phyloP scores from a whole-genome alignment of 73 alveolate species.

The Paramecium sexaurelia region DNA sequence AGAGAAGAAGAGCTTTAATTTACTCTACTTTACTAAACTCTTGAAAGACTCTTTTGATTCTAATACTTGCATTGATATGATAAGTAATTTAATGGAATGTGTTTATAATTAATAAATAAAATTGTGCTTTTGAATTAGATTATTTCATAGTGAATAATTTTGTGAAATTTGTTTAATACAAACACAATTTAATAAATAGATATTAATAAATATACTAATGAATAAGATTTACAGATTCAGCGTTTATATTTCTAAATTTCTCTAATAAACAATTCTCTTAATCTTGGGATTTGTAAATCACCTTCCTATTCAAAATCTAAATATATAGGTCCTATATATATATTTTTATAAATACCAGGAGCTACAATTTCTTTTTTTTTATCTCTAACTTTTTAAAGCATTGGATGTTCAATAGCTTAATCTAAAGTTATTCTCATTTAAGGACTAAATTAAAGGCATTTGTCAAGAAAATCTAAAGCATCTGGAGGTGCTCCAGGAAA shows the following conservation, averaged over 20 bases:
- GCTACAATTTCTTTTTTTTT: slow-evolving; percentile 66
- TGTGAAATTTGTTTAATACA: too few species aligned
- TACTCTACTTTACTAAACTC: not conserved
- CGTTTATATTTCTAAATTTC: slow-evolving; percentile 66
- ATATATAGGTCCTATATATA: slow-evolving; percentile 53
- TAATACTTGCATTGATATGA: not conserved
- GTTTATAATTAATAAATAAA: not conserved
- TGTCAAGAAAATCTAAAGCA: slow-evolving; percentile 80
- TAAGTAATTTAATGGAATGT: not conserved
- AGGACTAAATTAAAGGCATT: slow-evolving; percentile 87
- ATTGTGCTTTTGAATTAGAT: not conserved
- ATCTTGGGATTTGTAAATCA: slow-evolving; percentile 66
- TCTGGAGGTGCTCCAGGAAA: slow-evolving; percentile 84
- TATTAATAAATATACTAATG: not conserved
- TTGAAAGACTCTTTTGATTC: not conserved
- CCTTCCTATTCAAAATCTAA: slow-evolving; percentile 70
- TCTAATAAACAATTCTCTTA: slow-evolving; percentile 69
- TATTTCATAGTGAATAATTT: not conserved
- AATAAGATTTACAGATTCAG: not conserved
- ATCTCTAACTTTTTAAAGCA: slow-evolving; percentile 66
- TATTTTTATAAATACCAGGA: slow-evolving; percentile 8
- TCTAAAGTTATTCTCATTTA: slow-evolving; percentile 86
- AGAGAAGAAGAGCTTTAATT: slow-evolving; percentile 15
- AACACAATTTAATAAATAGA: too few species aligned
- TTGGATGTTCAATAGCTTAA: slow-evolving; percentile 87